Evolutionary conservation across 2,329 filamentous ascomycete genomes (phyloP).

Genomic region (Hymenoscyphus fructigenus): DNA sequence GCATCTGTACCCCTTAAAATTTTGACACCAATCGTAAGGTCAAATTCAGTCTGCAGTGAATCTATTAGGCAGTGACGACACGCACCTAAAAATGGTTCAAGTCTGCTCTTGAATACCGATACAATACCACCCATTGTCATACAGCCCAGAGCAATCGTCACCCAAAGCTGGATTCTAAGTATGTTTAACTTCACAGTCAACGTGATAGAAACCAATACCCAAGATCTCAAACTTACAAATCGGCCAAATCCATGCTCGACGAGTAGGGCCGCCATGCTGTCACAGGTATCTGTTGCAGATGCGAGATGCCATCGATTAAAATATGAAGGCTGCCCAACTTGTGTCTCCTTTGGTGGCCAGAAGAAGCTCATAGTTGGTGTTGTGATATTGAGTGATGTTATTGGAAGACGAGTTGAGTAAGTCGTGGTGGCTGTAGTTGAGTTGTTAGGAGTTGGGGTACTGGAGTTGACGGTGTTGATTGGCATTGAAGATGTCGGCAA

Average conservation of each 20-base stretch:
- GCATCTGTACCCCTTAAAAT: too few relatives aligned
- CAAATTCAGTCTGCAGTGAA: neutral
- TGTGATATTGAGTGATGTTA: neutral
- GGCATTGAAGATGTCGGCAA: neutral
- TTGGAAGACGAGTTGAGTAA: neutral
- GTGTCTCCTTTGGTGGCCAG: neutral
- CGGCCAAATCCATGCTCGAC: neutral
- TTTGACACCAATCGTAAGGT: too few relatives aligned
- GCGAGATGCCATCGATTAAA: neutral
- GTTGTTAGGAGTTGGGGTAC: neutral
- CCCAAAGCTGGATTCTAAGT: neutral
- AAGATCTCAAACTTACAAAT: neutral
- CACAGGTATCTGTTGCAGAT: neutral
- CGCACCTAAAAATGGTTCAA: neutral
- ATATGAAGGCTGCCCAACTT: neutral
- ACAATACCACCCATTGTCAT: neutral
- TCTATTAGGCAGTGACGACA: neutral
- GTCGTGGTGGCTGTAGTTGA: neutral
- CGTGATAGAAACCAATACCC: neutral
- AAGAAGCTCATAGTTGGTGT: neutral
- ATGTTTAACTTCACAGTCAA: neutral
- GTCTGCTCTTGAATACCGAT: neutral
- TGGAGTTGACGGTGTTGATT: neutral
- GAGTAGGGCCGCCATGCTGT: neutral
- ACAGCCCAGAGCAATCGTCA: neutral